These are phyloP conservation scores for Oidium heveae DNA, from an alignment of 2,329 filamentous ascomycete species.

Conservation along the genomic window DNA sequence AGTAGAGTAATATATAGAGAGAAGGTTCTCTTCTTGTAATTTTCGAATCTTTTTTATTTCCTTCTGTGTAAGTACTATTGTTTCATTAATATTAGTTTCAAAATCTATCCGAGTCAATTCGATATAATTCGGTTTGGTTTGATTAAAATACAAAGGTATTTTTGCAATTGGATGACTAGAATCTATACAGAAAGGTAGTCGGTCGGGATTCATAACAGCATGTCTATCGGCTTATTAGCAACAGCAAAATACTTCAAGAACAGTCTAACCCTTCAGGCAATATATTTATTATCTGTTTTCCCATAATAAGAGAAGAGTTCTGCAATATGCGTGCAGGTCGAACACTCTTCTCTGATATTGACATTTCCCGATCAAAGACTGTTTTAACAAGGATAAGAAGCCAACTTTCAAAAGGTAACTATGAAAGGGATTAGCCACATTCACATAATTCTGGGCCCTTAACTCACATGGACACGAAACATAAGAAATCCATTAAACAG, in stretches of 20 bases:
- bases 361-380: constrained; percentile 76
- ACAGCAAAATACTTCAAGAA: neutral
- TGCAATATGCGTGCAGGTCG: constrained; percentile 71
- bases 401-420: constrained; percentile 53
- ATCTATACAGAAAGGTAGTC: constrained; percentile 59
- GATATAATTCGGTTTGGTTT: constrained; percentile 68
- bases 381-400: constrained; percentile 50
- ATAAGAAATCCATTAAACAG: constrained; percentile 64
- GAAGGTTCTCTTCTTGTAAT: constrained; percentile 31
- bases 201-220: constrained; percentile 64
- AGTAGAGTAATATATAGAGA: constrained; percentile 45
- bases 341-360: constrained; percentile 80
- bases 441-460: neutral
- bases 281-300: constrained; percentile 94
- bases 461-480: constrained; percentile 59
- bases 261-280: constrained; percentile 57
- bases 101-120: constrained; percentile 75
- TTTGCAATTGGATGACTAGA: constrained; percentile 31
- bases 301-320: constrained; percentile 80
- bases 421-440: constrained; percentile 1
- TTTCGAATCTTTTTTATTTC: constrained; percentile 45
- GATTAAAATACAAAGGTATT: constrained; percentile 78
- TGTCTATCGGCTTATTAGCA: constrained; percentile 24
- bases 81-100: constrained; percentile 56
- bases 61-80: constrained; percentile 45